A percentile compares a stretch with the other conserved stretches of the same genome.
Conservation (phyloP, 805 yeast species). For the Schizosaccharomyces japonicus region DNA sequence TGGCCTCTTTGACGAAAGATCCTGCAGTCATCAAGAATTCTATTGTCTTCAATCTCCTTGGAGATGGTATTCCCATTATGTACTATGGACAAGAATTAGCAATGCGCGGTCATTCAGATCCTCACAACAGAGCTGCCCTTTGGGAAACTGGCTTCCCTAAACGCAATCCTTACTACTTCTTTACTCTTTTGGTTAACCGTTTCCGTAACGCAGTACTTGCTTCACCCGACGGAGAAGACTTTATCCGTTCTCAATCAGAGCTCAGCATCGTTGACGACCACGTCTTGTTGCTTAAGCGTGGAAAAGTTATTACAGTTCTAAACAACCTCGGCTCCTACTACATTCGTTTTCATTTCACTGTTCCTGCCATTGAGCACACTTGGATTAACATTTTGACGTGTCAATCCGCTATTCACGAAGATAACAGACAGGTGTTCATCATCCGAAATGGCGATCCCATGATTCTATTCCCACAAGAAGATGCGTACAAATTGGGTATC, state of each 20-base stretch:
- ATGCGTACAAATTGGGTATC: background rate
- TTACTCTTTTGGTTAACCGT: background rate
- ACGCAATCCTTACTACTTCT: background rate
- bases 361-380: background rate
- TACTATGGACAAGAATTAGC: slow-evolving; percentile 7
- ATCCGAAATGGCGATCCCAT: slow-evolving; percentile 1
- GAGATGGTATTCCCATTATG: slow-evolving; percentile 6
- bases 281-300: background rate
- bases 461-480: background rate
- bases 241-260: background rate
- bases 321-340: background rate
- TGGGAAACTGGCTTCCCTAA: slow-evolving; percentile 6
- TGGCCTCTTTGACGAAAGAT: slow-evolving; percentile 5
- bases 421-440: background rate
- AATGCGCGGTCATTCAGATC: slow-evolving; percentile 5
- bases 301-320: background rate
- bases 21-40: slow-evolving; percentile 1
- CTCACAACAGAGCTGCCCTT: slow-evolving; percentile 6
- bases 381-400: background rate
- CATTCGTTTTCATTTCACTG: background rate
- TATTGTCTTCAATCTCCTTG: slow-evolving; percentile 3
- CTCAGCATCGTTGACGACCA: background rate
- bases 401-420: background rate
- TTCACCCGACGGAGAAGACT: background rate
- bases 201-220: slow-evolving; percentile 1